Conservation (phyloP, 352 stramenopile species). For the Globisporangium canariense region DNA sequence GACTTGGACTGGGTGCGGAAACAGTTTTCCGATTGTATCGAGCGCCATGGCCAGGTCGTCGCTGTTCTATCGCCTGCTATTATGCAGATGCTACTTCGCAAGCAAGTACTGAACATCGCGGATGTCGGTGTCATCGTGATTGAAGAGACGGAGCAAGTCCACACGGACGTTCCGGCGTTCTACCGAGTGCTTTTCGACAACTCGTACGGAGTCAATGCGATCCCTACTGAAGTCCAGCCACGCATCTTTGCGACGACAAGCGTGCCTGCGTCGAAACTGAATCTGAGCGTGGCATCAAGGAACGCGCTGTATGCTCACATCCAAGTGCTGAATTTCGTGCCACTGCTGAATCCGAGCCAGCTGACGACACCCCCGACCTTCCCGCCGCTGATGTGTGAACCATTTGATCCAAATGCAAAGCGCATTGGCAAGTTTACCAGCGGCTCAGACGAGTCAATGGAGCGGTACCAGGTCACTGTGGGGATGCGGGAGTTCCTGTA, state of each 20-base stretch:
- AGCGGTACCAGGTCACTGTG: slow-evolving; percentile 16
- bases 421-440: neutral
- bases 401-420: slow-evolving; percentile 25
- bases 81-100: slow-evolving; percentile 40
- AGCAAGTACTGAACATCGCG: slow-evolving; percentile 19
- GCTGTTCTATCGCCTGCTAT: slow-evolving; percentile 44
- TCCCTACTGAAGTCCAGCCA: slow-evolving; percentile 5
- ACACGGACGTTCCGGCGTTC: slow-evolving; percentile 56
- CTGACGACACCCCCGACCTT: slow-evolving; percentile 20
- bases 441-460: neutral
- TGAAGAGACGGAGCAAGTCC: slow-evolving; percentile 63
- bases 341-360: slow-evolving; percentile 27
- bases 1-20: slow-evolving; percentile 17
- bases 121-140: slow-evolving; percentile 53
- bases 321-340: slow-evolving; percentile 58
- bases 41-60: slow-evolving; percentile 25
- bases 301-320: slow-evolving; percentile 67
- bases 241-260: slow-evolving; percentile 62
- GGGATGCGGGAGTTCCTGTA: slow-evolving; percentile 57
- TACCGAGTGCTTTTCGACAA: slow-evolving; percentile 36
- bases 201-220: slow-evolving; percentile 12
- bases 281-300: slow-evolving; percentile 26
- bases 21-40: slow-evolving; percentile 16
- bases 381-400: slow-evolving; percentile 49
- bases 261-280: slow-evolving; percentile 46